phyloP scores from a whole-genome alignment of 2,329 filamentous ascomycete genomes.

The Nigrospora sphaerica region DNA sequence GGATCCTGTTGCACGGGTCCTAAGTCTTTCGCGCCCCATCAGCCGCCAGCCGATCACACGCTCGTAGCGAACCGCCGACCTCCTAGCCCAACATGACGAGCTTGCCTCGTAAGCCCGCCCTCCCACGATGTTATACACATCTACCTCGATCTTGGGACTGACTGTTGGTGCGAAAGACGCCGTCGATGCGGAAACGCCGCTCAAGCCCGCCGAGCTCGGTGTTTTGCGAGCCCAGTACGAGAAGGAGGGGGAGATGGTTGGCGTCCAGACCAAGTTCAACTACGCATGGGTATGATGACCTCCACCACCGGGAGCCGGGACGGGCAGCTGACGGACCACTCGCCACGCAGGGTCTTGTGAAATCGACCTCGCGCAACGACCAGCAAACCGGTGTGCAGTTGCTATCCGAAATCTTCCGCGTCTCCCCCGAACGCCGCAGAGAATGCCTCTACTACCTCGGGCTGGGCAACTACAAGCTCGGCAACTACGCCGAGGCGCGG shows the following conservation, averaged over 20 bases:
- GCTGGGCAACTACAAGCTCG: constrained; percentile 95
- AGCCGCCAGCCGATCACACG: no score
- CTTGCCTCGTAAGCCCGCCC: no score
- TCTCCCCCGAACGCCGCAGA: constrained; percentile 82
- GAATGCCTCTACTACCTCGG: constrained; percentile 99
- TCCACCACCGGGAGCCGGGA: not conserved
- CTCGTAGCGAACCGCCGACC: no score
- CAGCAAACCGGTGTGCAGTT: constrained; percentile 93
- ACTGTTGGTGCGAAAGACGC: constrained; percentile 56
- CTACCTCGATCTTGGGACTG: no score
- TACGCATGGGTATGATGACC: constrained; percentile 77
- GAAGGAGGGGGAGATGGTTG: constrained; percentile 94
- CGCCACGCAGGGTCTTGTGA: constrained; percentile 73
- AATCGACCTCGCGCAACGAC: constrained; percentile 75
- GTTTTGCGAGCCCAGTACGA: constrained; percentile 92
- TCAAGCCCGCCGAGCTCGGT: constrained; percentile 86
- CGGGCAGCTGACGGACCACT: no score
- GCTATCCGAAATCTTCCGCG: constrained; percentile 93
- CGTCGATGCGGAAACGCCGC: constrained; percentile 93
- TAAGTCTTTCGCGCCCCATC: no score
- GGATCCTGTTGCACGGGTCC: no score
- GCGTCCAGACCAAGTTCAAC: constrained; percentile 98
- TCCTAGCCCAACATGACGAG: no score
- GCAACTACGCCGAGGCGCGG: constrained; percentile 91
- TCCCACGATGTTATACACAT: no score